A percentile compares a stretch with the other conserved stretches of the same genome.
These are phyloP conservation scores for Gaillardinia entomophila DNA, from an alignment of 805 yeast species.

Conservation along the genomic window DNA sequence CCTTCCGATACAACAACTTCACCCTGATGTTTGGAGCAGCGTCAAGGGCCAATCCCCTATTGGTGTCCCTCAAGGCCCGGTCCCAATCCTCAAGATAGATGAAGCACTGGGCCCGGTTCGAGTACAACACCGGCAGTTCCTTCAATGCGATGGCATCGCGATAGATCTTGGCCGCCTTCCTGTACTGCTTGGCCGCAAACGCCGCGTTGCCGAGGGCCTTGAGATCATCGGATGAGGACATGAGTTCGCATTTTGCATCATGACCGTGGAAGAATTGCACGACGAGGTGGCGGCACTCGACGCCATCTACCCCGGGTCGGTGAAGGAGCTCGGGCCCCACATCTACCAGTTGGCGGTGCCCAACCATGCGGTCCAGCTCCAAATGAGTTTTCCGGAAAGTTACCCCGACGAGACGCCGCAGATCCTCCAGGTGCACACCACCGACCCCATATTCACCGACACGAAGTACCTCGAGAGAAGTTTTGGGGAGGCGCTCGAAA, in stretches of 20 bases:
- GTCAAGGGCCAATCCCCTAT: slow-evolving; percentile 37
- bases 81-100: slow-evolving; percentile 45
- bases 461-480: slow-evolving; percentile 36
- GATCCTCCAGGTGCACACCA: slow-evolving; percentile 49
- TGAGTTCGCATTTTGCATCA: slow-evolving; percentile 3
- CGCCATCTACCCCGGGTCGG: slow-evolving; percentile 75
- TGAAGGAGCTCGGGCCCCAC: slow-evolving; percentile 31
- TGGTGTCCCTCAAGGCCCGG: slow-evolving; percentile 46
- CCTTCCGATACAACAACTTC: slow-evolving; percentile 50
- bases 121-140: slow-evolving; percentile 51
- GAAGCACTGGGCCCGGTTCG: slow-evolving; percentile 68
- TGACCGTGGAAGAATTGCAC: slow-evolving; percentile 42
- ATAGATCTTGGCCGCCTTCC: slow-evolving; percentile 49
- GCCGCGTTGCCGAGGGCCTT: slow-evolving; percentile 49
- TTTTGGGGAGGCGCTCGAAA: slow-evolving; percentile 42
- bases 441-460: slow-evolving; percentile 35
- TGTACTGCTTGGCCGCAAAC: slow-evolving; percentile 39
- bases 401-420: slow-evolving; percentile 70
- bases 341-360: slow-evolving; percentile 51
- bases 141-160: slow-evolving; percentile 48
- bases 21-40: slow-evolving; percentile 26
- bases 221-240: slow-evolving; percentile 21
- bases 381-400: slow-evolving; percentile 60
- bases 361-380: slow-evolving; percentile 56
- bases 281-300: slow-evolving; percentile 82